Evolutionary conservation across 2,329 filamentous ascomycete species (phyloP), one percentile per base, ranked within the genome.

Genomic region (Fusarium domesticum): DNA sequence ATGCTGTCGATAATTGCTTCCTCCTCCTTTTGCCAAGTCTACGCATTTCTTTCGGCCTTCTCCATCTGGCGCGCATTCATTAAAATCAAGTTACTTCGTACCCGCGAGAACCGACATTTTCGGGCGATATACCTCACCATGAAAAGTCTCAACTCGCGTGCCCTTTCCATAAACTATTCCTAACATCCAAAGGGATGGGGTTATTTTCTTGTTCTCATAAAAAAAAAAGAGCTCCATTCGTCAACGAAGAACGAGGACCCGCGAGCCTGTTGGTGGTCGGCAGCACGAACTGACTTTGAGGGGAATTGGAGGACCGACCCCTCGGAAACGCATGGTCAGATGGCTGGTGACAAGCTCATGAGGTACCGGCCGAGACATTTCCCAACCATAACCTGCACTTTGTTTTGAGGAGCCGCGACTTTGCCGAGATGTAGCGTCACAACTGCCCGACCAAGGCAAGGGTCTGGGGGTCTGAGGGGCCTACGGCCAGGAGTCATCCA

Each of bases 251-350:
- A n/a, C n/a, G n/a, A n/a, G n/a, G 31, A 52, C 39, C 45, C 51
- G 23, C 31, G 31, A 15, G 15, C 7, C 15, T n/a, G 4, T 18
- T 28, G 25, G 33, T 28, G 25, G 39, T 20, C 35, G n/a, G n/a
- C n/a, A n/a, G n/a, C n/a, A n/a, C n/a, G 35, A 20, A 28, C 51
- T 53, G 42, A 53, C 50, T 58, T 58, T 58, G 54, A 54, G 55
- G 55, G 52, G 49, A 53, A 57, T 58, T 58, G 35, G 53, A 58
- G 55, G 55, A 54, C 49, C 51, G 42, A 32, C 49, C 42, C 49
- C 46, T 57, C 43, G 47, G 48, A 43, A 44, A 47, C 48, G 55
- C 46, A 35, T 45, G 42, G 51, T 34, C 35, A 43, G 39, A 53
- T 57, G 47, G 39, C 17, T 45, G 37, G 45, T 18, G 42, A 58